phyloP scores from a whole-genome alignment of 805 yeast genomes.

The Wickerhamiella domercqiae region DNA sequence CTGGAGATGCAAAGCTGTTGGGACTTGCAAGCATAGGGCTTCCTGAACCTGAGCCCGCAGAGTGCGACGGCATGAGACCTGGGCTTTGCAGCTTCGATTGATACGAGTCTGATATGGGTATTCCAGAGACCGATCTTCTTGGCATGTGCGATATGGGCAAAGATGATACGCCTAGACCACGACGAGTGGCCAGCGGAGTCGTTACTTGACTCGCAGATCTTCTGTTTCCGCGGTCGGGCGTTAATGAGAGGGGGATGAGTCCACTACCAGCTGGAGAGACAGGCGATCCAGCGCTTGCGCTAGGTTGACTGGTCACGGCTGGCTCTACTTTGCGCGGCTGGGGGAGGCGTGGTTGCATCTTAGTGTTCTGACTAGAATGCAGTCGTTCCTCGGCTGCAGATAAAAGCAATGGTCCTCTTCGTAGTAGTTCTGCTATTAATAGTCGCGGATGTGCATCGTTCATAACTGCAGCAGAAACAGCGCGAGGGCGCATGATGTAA shows the following conservation, averaged over 20 bases:
- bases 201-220: constrained; percentile 11
- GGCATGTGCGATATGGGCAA: background rate
- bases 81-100: too few species aligned
- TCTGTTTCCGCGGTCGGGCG: constrained; percentile 7
- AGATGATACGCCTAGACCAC: constrained; percentile 5
- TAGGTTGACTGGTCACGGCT: background rate
- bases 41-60: too few species aligned
- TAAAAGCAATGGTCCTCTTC: constrained; percentile 16
- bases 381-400: constrained; percentile 8
- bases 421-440: constrained; percentile 18
- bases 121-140: background rate
- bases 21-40: too few species aligned
- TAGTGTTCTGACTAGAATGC: constrained; percentile 13
- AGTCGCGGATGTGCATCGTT: constrained; percentile 20
- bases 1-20: too few species aligned
- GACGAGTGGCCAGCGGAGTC: constrained; percentile 2
- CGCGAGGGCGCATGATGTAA: constrained; percentile 21
- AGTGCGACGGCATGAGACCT: too few species aligned
- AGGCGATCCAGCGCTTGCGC: background rate
- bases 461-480: constrained; percentile 18
- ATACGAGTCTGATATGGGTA: too few species aligned
- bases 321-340: background rate
- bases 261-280: background rate
- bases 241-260: constrained; percentile 3
- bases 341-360: constrained; percentile 7